Evolutionary conservation across 371 early-diverging fungal genomes (phyloP).

Genomic region (Apophysomyces sp.): DNA sequence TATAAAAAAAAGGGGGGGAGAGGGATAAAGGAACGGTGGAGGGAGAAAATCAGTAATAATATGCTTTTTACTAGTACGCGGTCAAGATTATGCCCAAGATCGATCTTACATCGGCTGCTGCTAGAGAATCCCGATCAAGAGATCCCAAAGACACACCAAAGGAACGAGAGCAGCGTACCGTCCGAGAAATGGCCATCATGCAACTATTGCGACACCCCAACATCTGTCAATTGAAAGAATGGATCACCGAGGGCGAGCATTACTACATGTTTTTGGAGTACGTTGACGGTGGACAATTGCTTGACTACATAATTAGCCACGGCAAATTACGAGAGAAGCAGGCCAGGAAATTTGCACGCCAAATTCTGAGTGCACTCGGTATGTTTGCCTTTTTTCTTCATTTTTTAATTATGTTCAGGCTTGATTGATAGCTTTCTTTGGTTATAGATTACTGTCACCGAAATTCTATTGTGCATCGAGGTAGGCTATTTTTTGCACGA

Average conservation of each 20-base stretch:
- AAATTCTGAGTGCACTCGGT: slow-evolving; percentile 80
- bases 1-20: slow-evolving; percentile 6
- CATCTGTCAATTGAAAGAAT: slow-evolving; percentile 72
- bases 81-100: slow-evolving; percentile 54
- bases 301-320: slow-evolving; percentile 76
- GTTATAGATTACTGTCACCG: slow-evolving; percentile 54
- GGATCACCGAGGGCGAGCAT: slow-evolving; percentile 65
- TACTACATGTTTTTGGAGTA: slow-evolving; percentile 91
- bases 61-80: slow-evolving; percentile 32
- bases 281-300: slow-evolving; percentile 72
- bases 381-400: slow-evolving; percentile 11
- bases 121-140: slow-evolving; percentile 14
- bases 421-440: background rate
- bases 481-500: slow-evolving; percentile 21
- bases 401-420: background rate
- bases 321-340: slow-evolving; percentile 70
- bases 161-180: slow-evolving; percentile 69
- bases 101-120: slow-evolving; percentile 15
- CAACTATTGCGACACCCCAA: slow-evolving; percentile 80
- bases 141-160: slow-evolving; percentile 52
- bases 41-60: background rate
- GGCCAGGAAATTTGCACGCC: slow-evolving; percentile 74
- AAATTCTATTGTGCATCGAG: slow-evolving; percentile 72
- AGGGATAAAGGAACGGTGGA: background rate
- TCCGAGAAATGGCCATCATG: slow-evolving; percentile 80